These are phyloP conservation scores for Thraustotheca clavata DNA, from an alignment of 352 stramenopile genomes.

Conservation along the genomic window DNA sequence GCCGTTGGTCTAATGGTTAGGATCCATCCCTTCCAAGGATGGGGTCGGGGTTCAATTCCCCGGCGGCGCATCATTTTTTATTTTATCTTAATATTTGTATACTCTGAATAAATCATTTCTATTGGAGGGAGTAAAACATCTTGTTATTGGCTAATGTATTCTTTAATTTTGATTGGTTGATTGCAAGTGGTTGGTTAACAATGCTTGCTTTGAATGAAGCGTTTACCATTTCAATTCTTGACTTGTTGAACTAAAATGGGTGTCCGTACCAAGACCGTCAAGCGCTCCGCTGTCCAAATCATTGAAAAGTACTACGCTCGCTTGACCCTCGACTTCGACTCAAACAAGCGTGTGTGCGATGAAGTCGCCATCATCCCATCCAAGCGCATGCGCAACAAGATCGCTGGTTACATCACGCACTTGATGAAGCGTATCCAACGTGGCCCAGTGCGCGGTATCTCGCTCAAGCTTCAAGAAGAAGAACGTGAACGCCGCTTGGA, in stretches of 20 bases:
- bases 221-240: slow-evolving; percentile 18
- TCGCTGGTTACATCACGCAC: slow-evolving; percentile 99
- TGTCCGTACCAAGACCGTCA: slow-evolving; percentile 99
- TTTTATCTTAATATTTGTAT: no score
- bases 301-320: slow-evolving; percentile 99
- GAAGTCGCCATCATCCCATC: slow-evolving; percentile 98
- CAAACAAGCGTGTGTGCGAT: slow-evolving; percentile 97
- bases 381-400: slow-evolving; percentile 99
- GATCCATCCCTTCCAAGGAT: no score
- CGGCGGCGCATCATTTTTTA: no score
- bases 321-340: slow-evolving; percentile 99
- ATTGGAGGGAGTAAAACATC: no score
- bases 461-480: slow-evolving; percentile 99
- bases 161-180: neutral
- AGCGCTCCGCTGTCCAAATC: slow-evolving; percentile 99
- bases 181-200: neutral
- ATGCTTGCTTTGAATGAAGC: neutral
- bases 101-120: no score
- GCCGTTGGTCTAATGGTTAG: no score
- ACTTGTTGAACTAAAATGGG: slow-evolving; percentile 71
- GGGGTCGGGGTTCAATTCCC: no score
- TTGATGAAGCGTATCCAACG: slow-evolving; percentile 99
- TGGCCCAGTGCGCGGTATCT: slow-evolving; percentile 98
- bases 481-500: slow-evolving; percentile 99
- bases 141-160: no score